Conservation (phyloP, 257 asterid species). For the Penstemon davidsonii region DNA sequence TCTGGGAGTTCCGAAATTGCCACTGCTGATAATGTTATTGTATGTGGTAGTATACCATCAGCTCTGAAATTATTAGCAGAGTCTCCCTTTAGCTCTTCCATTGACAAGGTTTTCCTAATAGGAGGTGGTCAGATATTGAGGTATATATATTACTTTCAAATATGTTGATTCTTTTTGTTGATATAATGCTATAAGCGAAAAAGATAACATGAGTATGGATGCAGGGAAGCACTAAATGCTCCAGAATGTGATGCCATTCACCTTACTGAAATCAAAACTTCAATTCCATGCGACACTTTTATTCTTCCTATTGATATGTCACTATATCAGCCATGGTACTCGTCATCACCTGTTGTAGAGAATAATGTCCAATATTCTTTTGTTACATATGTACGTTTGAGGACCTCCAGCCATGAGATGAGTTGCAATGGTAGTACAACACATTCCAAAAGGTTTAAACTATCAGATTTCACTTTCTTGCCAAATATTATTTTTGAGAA, state of each 20-base stretch:
- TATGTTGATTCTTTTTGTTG: background rate
- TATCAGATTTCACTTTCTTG: conserved; percentile 56
- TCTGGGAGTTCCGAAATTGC: conserved; percentile 58
- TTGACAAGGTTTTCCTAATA: conserved; percentile 82
- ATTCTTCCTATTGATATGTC: conserved; percentile 74
- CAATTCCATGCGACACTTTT: conserved; percentile 79
- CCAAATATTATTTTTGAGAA: conserved; percentile 75
- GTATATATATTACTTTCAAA: conserved; percentile 35
- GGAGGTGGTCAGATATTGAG: conserved; percentile 96
- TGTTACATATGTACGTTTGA: conserved; percentile 70
- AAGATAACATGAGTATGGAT: conserved; percentile 25
- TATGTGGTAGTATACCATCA: conserved; percentile 60
- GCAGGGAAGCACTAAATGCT: conserved; percentile 88
- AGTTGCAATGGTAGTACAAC: too few relatives aligned
- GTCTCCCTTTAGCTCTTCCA: conserved; percentile 56
- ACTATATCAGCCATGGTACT: conserved; percentile 82
- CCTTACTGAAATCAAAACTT: conserved; percentile 67
- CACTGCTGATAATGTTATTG: conserved; percentile 62
- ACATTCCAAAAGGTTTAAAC: conserved; percentile 37
- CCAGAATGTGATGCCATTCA: conserved; percentile 84
- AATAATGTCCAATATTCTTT: conserved; percentile 58
- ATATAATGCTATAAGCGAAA: background rate
- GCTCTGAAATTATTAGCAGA: conserved; percentile 73
- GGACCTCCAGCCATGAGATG: conserved; percentile 20
- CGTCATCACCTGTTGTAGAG: conserved; percentile 67